These are phyloP conservation scores for Aspergillus campestris DNA, from an alignment of 495 filamentous ascomycete genomes.

Conservation along the genomic window DNA sequence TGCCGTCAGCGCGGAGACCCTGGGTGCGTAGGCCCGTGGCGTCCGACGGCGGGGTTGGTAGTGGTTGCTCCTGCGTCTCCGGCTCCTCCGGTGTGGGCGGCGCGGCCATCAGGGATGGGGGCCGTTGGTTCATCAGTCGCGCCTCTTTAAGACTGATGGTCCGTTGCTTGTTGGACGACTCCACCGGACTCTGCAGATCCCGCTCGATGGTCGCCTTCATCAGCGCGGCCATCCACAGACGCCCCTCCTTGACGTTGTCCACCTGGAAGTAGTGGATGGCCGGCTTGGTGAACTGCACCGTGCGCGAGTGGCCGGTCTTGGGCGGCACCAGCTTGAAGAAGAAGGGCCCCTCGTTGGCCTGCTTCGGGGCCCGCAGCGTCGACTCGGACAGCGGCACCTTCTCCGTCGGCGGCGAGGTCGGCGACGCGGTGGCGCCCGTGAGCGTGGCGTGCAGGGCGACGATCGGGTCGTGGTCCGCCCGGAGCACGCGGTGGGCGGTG, in stretches of 20 bases:
- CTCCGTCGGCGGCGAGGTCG: conserved; percentile 57
- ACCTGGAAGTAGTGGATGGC: conserved; percentile 97
- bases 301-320: conserved; percentile 75
- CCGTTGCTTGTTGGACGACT: conserved; percentile 89
- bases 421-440: conserved; percentile 73
- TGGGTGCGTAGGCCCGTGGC: conserved; percentile 27
- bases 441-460: conserved; percentile 85
- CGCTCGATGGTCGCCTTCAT: conserved; percentile 99
- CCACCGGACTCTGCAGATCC: conserved; percentile 67
- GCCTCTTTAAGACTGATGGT: conserved; percentile 86
- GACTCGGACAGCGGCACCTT: conserved; percentile 21
- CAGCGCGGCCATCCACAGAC: conserved; percentile 96
- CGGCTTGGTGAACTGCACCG: conserved; percentile 94
- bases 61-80: conserved; percentile 1
- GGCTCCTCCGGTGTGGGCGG: conserved; percentile 8
- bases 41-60: conserved; percentile 14
- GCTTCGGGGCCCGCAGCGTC: conserved; percentile 15
- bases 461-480: conserved; percentile 86
- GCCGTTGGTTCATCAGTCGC: conserved; percentile 70
- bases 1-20: conserved; percentile 23
- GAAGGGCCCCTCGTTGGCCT: conserved; percentile 57
- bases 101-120: conserved; percentile 71
- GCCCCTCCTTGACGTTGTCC: conserved; percentile 76
- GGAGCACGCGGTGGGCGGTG: conserved; percentile 87
- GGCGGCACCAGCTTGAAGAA: conserved; percentile 98